Base-by-base conservation (phyloP, 164 flowering plant genomes). In the Liriodendron chinense region DNA sequence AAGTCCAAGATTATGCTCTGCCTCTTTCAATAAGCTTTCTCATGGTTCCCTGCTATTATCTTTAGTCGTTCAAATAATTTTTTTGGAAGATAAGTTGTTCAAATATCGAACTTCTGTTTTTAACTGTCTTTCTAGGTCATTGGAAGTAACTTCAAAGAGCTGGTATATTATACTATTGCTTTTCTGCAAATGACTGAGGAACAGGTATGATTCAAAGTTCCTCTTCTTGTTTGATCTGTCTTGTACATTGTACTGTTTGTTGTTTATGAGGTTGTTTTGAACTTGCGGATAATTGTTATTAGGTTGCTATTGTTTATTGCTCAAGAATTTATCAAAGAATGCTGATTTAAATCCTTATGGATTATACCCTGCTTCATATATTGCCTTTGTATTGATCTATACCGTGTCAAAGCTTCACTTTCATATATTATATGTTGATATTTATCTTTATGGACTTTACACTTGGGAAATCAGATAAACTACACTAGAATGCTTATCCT, bases 111-210 rank as follows among this genome's bases (percentile, higher is more conserved):
- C 2, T 53, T 23, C 13, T 24, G 22, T 65, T 43, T 22, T 69
- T 21, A 62, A 47, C 71, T 62, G 68, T 79, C 66, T 75, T 25
- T 76, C 65, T 66, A 94, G 99, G 87, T 89, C n/a, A 77, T 96
- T 69, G 75, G 72, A 25, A 83, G 83, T 70, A 87, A 90, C 79
- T 63, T 85, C 65, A 86, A 79, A 66, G 98, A 93, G 79, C 80
- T 96, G 82, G 92, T 86, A 16, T 93, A 96, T 78, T 90, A 91
- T 82, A 89, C 94, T 4, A 80, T 94, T 79, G 92, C 87, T 69
- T 96, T 91, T 81, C 83, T 94, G 80, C 98, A 96, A 77, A 90
- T 94, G 78, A 94, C 98, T 53, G 96, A 92, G 76, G 94, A 93
- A 72, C 98, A 96, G 97, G 98, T 94, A 78, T 48, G 23, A 26